Evolutionary conservation across 345 rosid species (phyloP).

Genomic region (Cardamine chenopodiifolia): DNA sequence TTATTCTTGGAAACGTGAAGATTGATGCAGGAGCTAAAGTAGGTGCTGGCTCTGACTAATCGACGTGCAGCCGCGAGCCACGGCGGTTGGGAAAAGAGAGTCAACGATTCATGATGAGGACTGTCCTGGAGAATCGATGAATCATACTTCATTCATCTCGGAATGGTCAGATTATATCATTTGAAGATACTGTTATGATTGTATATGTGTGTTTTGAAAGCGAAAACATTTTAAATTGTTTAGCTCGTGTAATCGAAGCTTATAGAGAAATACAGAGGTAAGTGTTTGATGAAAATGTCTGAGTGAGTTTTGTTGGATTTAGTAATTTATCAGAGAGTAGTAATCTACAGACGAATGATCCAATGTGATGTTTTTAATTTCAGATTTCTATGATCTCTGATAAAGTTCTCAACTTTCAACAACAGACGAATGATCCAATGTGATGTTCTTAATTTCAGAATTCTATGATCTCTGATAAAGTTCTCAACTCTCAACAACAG

Average conservation of each 20-base stretch:
- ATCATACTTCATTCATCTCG: slow-evolving; percentile 88
- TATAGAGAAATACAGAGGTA: background rate
- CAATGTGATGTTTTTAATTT: background rate
- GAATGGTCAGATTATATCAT: slow-evolving; percentile 91
- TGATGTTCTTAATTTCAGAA: background rate
- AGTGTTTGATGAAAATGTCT: slow-evolving; percentile 1
- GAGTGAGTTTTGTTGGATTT: background rate
- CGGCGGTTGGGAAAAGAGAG: slow-evolving; percentile 82
- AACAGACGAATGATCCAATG: background rate
- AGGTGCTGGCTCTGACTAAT: slow-evolving; percentile 91
- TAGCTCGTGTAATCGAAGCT: background rate
- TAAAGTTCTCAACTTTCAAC: background rate
- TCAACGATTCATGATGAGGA: slow-evolving; percentile 63
- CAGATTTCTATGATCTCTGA: background rate
- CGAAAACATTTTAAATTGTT: background rate
- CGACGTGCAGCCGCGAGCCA: slow-evolving; percentile 73
- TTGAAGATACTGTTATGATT: slow-evolving; percentile 10
- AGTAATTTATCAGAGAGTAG: too few species aligned
- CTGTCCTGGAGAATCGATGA: slow-evolving; percentile 94
- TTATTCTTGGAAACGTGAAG: slow-evolving; percentile 78
- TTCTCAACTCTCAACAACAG: background rate
- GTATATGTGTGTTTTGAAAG: slow-evolving; percentile 7
- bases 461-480: background rate
- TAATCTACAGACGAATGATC: background rate
- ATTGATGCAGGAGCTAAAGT: slow-evolving; percentile 92